These are phyloP conservation scores for Fomitopsis palustris DNA, from an alignment of 1,284 basidiomycete species.

Conservation along the genomic window DNA sequence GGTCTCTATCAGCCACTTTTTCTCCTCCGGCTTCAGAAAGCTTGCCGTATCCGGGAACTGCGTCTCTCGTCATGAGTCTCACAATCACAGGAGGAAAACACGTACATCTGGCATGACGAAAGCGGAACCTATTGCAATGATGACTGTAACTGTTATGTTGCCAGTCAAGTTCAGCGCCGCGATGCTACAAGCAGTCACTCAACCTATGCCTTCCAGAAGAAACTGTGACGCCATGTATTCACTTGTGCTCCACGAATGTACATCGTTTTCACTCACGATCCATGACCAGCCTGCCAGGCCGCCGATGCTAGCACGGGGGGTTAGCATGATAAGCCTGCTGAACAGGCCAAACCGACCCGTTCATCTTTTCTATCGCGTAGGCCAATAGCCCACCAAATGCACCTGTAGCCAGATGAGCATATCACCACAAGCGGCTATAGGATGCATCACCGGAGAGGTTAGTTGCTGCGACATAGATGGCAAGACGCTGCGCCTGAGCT, in stretches of 20 bases:
- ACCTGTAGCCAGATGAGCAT: background rate
- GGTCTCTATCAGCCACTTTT: constrained; percentile 28
- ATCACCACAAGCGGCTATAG: background rate
- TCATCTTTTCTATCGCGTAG: constrained; percentile 4
- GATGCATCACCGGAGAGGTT: background rate
- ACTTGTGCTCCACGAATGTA: background rate
- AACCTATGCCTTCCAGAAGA: constrained; percentile 28
- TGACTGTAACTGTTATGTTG: constrained; percentile 28
- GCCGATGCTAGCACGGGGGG: background rate
- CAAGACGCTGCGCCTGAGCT: constrained; percentile 1
- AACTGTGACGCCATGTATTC: constrained; percentile 2
- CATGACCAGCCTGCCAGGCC: constrained; percentile 14
- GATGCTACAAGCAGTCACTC: background rate
- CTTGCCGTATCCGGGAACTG: constrained; percentile 31
- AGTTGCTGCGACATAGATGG: background rate
- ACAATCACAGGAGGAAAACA: background rate
- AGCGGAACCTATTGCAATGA: constrained; percentile 33
- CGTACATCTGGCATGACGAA: constrained; percentile 31
- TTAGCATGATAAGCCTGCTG: background rate
- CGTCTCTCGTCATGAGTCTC: background rate
- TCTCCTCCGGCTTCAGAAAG: constrained; percentile 29
- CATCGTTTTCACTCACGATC: constrained; percentile 7
- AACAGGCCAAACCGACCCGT: background rate
- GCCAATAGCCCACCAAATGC: constrained; percentile 4
- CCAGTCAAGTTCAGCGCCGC: background rate